These are phyloP conservation scores for Kalmanozyma brasiliensis DNA, from an alignment of 1,284 basidiomycete species.

Conservation along the genomic window DNA sequence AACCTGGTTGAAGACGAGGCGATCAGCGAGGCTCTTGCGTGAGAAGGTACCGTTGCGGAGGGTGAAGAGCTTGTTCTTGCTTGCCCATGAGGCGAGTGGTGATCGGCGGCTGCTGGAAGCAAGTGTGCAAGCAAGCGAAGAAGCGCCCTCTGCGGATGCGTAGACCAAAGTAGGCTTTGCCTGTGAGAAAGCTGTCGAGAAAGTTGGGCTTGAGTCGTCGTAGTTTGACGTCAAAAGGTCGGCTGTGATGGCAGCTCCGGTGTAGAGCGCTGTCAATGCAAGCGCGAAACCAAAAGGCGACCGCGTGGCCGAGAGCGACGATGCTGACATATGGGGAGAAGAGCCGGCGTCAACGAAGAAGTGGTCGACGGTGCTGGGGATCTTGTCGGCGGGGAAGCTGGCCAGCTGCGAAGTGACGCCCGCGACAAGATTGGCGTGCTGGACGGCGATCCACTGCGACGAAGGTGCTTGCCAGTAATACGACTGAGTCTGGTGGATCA, in stretches of 20 bases:
- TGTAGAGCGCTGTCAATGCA: slow-evolving; percentile 59
- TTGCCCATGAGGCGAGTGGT: slow-evolving; percentile 24
- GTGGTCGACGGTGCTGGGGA: slow-evolving; percentile 46
- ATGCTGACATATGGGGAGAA: slow-evolving; percentile 20
- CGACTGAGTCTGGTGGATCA: slow-evolving; percentile 45
- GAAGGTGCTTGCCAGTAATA: slow-evolving; percentile 49
- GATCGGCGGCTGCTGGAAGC: slow-evolving; percentile 28
- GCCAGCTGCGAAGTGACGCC: slow-evolving; percentile 58
- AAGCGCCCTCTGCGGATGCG: slow-evolving; percentile 43
- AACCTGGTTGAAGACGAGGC: slow-evolving; percentile 31
- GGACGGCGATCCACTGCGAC: slow-evolving; percentile 49
- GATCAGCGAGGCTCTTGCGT: slow-evolving; percentile 39
- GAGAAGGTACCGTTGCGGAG: slow-evolving; percentile 57
- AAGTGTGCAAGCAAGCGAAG: slow-evolving; percentile 48
- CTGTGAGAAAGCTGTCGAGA: slow-evolving; percentile 15
- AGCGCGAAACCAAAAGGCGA: slow-evolving; percentile 53
- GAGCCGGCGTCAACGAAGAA: slow-evolving; percentile 48
- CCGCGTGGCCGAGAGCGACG: slow-evolving; percentile 38
- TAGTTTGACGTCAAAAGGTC: slow-evolving; percentile 37
- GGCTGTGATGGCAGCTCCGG: slow-evolving; percentile 56
- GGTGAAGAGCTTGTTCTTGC: slow-evolving; percentile 48
- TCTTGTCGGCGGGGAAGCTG: slow-evolving; percentile 60
- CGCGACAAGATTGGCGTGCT: slow-evolving; percentile 48
- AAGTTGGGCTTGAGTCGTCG: slow-evolving; percentile 40
- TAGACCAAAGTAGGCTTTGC: slow-evolving; percentile 56